phyloP scores from a whole-genome alignment of 768 basidiomycete species.

The Daedaleopsis sinensis region DNA sequence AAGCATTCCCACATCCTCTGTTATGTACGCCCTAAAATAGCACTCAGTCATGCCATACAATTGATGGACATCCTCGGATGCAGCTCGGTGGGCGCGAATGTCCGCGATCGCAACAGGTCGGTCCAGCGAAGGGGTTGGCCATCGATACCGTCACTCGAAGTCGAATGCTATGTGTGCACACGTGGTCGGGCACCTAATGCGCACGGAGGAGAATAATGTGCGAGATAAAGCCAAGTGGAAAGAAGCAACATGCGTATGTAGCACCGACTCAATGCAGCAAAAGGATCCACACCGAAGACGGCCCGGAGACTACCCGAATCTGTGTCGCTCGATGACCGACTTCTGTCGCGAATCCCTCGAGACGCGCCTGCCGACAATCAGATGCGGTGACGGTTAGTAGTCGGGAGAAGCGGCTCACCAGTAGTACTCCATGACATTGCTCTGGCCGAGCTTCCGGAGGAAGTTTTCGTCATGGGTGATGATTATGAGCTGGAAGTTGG shows the following conservation, averaged over 20 bases:
- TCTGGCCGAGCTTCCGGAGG: conserved; percentile 85
- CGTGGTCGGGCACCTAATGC: not conserved
- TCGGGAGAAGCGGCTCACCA: conserved; percentile 55
- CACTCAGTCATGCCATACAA: no score
- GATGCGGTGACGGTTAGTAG: not conserved
- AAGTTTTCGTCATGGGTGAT: conserved; percentile 99
- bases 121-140: not conserved
- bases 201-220: not conserved
- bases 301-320: conserved; percentile 52
- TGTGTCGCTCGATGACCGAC: conserved; percentile 73
- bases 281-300: conserved; percentile 12
- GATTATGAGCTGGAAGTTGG: conserved; percentile 95
- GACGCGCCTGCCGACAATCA: conserved; percentile 65
- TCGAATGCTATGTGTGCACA: not conserved
- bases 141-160: not conserved
- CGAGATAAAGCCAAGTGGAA: not conserved
- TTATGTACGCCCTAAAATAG: no score
- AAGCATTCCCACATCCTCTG: no score
- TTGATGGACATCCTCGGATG: not conserved
- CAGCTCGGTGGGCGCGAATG: not conserved
- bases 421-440: conserved; percentile 93
- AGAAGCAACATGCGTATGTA: conserved; percentile 12
- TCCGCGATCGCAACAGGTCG: not conserved
- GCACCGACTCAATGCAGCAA: not conserved
- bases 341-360: conserved; percentile 63